Conservation (phyloP, 495 filamentous ascomycete genomes). For the Penicillium herquei region DNA sequence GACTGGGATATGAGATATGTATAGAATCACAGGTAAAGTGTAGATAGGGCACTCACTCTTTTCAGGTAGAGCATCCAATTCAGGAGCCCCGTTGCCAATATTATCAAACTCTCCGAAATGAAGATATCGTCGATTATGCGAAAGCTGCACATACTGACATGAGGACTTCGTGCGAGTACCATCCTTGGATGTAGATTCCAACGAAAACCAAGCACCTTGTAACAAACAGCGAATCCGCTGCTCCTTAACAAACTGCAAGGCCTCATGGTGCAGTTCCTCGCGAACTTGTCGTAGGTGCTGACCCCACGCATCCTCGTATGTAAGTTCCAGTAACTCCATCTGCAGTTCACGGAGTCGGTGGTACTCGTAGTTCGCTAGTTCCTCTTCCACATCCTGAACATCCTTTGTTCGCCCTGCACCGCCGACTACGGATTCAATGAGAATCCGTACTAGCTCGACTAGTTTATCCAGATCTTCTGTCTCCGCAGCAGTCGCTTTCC, state of each 20-base stretch:
- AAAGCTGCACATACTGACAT: conserved; percentile 84
- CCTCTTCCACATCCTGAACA: conserved; percentile 84
- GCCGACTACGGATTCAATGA: conserved; percentile 90
- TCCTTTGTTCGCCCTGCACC: conserved; percentile 80
- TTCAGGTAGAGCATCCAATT: conserved; percentile 69
- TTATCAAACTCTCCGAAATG: conserved; percentile 87
- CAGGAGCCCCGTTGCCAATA: conserved; percentile 62
- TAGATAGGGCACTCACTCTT: conserved; percentile 56
- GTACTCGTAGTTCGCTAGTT: conserved; percentile 79
- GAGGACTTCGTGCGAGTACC: conserved; percentile 40
- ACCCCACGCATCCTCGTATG: conserved; percentile 93
- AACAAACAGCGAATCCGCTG: conserved; percentile 92
- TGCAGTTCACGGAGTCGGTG: conserved; percentile 78
- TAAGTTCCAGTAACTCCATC: conserved; percentile 88
- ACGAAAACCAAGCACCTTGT: conserved; percentile 86
- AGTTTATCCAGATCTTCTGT: conserved; percentile 88
- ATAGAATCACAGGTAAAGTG: not conserved
- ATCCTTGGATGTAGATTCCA: conserved; percentile 39
- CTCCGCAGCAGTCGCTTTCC: conserved; percentile 84
- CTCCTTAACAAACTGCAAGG: conserved; percentile 93
- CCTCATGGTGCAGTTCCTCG: conserved; percentile 90
- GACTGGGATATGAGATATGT: conserved; percentile 45
- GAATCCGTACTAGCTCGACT: conserved; percentile 81
- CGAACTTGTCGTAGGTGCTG: conserved; percentile 85
- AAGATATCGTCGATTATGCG: conserved; percentile 85